Conservation (phyloP, 257 asterid species). For the Nicotiana attenuata region DNA sequence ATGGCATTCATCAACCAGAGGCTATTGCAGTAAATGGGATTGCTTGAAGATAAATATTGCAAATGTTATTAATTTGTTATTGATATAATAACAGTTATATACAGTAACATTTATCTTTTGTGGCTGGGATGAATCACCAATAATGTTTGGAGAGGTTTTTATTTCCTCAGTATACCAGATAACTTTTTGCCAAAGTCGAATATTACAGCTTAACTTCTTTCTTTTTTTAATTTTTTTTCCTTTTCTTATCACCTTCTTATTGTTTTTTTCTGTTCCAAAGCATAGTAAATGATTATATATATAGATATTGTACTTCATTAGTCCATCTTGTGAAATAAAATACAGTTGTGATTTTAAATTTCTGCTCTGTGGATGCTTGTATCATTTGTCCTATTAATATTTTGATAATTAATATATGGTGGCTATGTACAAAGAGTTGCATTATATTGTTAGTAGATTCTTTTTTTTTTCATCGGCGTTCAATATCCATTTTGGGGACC, state of each 20-base stretch:
- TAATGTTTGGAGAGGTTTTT: not conserved
- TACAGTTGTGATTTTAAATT: not conserved
- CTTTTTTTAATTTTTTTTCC: not conserved
- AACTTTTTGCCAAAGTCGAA: not conserved
- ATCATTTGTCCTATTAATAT: not conserved
- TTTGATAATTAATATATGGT: too few relatives aligned
- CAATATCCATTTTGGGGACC: accelerated
- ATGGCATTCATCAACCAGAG: not conserved
- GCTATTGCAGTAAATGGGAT: not conserved
- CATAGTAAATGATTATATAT: not conserved
- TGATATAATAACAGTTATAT: not conserved
- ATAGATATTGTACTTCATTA: not conserved
- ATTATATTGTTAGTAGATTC: too few relatives aligned
- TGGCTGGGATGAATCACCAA: too few relatives aligned
- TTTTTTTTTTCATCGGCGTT: too few relatives aligned
- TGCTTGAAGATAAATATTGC: not conserved
- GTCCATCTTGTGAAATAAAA: not conserved
- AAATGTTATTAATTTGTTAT: not conserved
- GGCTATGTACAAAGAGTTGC: too few relatives aligned
- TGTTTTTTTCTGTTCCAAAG: not conserved
- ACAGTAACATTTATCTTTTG: not conserved
- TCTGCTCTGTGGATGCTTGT: not conserved
- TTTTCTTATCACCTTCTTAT: not conserved
- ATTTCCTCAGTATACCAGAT: not conserved
- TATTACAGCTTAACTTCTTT: not conserved